A percentile compares a stretch with the other conserved stretches of the same genome.
These are phyloP conservation scores for Verticillium albo-atrum DNA, from an alignment of 2,329 filamentous ascomycete species.

Conservation along the genomic window DNA sequence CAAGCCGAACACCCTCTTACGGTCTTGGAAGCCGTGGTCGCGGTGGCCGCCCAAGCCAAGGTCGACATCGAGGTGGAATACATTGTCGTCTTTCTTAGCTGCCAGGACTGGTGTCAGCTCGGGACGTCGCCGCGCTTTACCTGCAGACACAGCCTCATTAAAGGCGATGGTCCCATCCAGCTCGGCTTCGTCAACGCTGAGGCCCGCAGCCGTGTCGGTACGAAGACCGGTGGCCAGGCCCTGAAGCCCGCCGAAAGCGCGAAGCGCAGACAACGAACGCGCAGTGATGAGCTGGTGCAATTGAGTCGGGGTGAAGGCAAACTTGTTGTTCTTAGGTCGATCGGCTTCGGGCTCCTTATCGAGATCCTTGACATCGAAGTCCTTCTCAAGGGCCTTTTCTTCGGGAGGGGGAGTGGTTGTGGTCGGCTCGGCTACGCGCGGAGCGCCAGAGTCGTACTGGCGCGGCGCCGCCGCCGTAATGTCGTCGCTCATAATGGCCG, in stretches of 20 bases:
- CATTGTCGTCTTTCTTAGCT: slow-evolving; percentile 16
- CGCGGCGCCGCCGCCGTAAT: neutral
- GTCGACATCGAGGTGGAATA: slow-evolving; percentile 16
- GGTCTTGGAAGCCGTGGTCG: slow-evolving; percentile 45
- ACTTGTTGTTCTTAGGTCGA: slow-evolving; percentile 34
- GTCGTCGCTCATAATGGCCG: slow-evolving; percentile 1
- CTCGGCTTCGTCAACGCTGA: slow-evolving; percentile 44
- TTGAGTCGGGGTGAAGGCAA: slow-evolving; percentile 50
- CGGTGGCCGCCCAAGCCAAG: slow-evolving; percentile 8
- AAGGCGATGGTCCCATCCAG: slow-evolving; percentile 42
- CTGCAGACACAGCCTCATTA: slow-evolving; percentile 41
- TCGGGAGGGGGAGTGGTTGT: neutral
- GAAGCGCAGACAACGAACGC: slow-evolving; percentile 42
- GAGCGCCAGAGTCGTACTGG: neutral
- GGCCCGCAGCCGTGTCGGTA: slow-evolving; percentile 40
- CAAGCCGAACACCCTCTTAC: slow-evolving; percentile 64
- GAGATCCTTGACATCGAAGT: neutral
- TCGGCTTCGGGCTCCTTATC: slow-evolving; percentile 7
- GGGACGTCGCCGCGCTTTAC: slow-evolving; percentile 23
- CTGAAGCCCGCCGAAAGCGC: slow-evolving; percentile 46
- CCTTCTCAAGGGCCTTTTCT: neutral
- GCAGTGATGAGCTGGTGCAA: slow-evolving; percentile 49
- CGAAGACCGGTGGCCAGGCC: slow-evolving; percentile 49
- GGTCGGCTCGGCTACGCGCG: neutral
- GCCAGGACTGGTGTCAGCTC: slow-evolving; percentile 12